Percentiles rank a stretch among this genome's conserved stretches.
These are phyloP conservation scores for Leccinum boreale DNA, from an alignment of 768 basidiomycete genomes.

Conservation along the genomic window DNA sequence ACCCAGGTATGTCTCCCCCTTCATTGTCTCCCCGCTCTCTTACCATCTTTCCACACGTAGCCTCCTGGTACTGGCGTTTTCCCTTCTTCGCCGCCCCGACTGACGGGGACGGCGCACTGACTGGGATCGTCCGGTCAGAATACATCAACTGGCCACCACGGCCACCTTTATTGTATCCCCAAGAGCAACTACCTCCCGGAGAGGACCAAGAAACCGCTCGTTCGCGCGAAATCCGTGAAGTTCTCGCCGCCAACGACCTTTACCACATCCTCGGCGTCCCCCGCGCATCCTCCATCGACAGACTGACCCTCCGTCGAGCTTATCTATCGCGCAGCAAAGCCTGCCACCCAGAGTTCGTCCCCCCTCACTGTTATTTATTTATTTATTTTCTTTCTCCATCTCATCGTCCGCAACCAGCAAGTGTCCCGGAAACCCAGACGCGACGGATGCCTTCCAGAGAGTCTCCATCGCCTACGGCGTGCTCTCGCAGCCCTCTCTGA, in stretches of 20 bases:
- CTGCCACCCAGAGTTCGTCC: conserved; percentile 83
- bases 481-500: conserved; percentile 68
- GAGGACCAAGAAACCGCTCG: conserved; percentile 9
- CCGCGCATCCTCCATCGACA: conserved; percentile 50
- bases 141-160: conserved; percentile 29
- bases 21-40: not conserved
- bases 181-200: conserved; percentile 1
- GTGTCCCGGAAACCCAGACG: conserved; percentile 68
- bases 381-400: not conserved
- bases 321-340: conserved; percentile 72
- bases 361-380: not conserved
- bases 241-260: conserved; percentile 62
- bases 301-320: conserved; percentile 62
- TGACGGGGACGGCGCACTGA: conserved; percentile 42
- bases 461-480: conserved; percentile 82
- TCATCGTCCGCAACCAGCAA: conserved; percentile 48
- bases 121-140: conserved; percentile 20
- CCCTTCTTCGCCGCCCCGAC: conserved; percentile 52
- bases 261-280: conserved; percentile 71
- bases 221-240: conserved; percentile 34
- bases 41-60: conserved; percentile 30
- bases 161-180: conserved; percentile 10
- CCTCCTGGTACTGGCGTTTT: conserved; percentile 59
- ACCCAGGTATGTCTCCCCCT: conserved; percentile 22
- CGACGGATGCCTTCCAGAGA: conserved; percentile 84